A percentile compares a stretch with the other conserved stretches of the same genome.
Evolutionary conservation across 1,139 yeast genomes (phyloP).

Genomic region (Casaregolazyma lundiana): DNA sequence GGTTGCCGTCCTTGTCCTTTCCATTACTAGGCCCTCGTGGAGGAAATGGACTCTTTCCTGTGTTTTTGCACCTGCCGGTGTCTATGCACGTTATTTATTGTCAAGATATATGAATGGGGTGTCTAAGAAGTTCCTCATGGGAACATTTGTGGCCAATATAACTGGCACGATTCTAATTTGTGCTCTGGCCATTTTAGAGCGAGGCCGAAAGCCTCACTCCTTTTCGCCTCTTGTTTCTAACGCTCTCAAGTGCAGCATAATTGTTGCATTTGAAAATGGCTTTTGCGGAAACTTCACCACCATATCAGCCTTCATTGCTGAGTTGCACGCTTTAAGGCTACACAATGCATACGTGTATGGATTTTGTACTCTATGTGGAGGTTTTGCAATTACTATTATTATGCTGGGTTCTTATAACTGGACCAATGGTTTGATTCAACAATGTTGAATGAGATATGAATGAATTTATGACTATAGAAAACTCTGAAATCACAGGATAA

Average conservation of each 20-base stretch:
- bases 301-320: constrained; percentile 70
- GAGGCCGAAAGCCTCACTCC: constrained; percentile 38
- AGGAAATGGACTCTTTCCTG: constrained; percentile 60
- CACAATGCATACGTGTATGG: constrained; percentile 41
- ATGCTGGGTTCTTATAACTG: constrained; percentile 48
- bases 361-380: constrained; percentile 31
- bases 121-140: constrained; percentile 50
- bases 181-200: constrained; percentile 45
- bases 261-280: constrained; percentile 60
- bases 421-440: constrained; percentile 35
- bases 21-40: constrained; percentile 43
- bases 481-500: background rate
- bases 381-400: constrained; percentile 39
- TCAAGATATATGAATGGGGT: constrained; percentile 45
- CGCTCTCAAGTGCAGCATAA: constrained; percentile 45
- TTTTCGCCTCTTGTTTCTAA: constrained; percentile 32
- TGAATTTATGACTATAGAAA: background rate
- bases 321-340: constrained; percentile 44
- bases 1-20: constrained; percentile 44
- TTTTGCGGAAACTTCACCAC: constrained; percentile 78
- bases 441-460: too few species aligned
- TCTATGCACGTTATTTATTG: constrained; percentile 51
- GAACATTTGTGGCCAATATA: constrained; percentile 70
- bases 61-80: constrained; percentile 64
- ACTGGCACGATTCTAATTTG: constrained; percentile 57